Evolutionary conservation across 2,329 filamentous ascomycete species (phyloP).

Genomic region (Alternaria solani): DNA sequence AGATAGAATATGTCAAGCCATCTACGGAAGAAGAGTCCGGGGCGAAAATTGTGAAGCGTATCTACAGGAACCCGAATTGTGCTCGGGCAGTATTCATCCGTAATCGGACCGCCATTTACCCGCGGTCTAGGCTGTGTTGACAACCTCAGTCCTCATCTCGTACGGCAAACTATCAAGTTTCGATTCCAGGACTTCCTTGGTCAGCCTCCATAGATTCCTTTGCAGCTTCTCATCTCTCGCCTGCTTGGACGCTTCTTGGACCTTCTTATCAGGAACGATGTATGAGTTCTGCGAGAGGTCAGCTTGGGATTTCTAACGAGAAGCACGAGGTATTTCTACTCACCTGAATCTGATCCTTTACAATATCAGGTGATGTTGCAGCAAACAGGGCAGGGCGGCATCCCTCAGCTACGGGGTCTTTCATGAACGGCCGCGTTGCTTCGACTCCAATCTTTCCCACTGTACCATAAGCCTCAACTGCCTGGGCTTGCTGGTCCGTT

Average conservation of each 20-base stretch:
- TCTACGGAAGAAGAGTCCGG: background rate
- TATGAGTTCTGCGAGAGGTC: constrained; percentile 51
- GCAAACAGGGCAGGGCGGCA: constrained; percentile 60
- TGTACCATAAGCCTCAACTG: constrained; percentile 59
- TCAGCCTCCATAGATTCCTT: constrained; percentile 57
- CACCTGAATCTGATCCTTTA: constrained; percentile 51
- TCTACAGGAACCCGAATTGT: background rate
- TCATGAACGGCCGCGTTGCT: constrained; percentile 58
- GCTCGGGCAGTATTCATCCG: background rate
- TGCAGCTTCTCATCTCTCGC: constrained; percentile 55
- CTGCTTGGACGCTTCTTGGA: constrained; percentile 54
- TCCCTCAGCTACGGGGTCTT: constrained; percentile 58
- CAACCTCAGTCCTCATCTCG: constrained; percentile 32
- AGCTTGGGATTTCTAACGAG: background rate
- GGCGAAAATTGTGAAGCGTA: background rate
- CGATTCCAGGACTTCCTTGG: constrained; percentile 54
- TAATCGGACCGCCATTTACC: background rate
- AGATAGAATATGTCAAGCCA: background rate
- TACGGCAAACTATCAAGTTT: constrained; percentile 49
- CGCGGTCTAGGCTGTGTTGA: constrained; percentile 8
- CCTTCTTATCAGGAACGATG: constrained; percentile 60
- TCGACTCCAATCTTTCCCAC: constrained; percentile 57
- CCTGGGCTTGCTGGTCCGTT: constrained; percentile 60
- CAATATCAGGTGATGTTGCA: constrained; percentile 56
- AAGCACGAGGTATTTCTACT: background rate